Conservation (phyloP, 1,284 basidiomycete genomes). For the Heterobasidion parviporum region DNA sequence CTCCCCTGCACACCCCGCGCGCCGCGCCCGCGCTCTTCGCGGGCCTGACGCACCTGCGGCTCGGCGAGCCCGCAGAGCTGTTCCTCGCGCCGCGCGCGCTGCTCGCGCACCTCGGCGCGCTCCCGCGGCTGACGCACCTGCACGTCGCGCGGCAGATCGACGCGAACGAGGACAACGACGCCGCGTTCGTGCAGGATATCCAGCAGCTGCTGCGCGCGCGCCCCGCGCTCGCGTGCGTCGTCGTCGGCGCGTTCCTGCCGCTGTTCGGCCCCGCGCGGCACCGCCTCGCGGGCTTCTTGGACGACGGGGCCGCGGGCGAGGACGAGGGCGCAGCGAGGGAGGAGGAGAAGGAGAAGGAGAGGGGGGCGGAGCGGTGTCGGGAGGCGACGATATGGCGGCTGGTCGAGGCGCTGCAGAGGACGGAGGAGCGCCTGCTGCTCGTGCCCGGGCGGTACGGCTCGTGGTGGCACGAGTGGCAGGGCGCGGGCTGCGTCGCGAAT, state of each 20-base stretch:
- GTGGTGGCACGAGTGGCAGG: background rate
- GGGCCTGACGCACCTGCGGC: conserved; percentile 26
- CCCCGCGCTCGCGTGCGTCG: conserved; percentile 16
- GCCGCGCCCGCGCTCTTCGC: background rate
- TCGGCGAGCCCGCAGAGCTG: conserved; percentile 28
- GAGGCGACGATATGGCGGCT: background rate
- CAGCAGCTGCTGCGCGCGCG: conserved; percentile 19
- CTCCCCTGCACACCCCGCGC: background rate
- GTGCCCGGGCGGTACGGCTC: background rate
- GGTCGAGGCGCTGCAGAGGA: background rate
- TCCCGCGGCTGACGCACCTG: conserved; percentile 29
- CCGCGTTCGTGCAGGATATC: conserved; percentile 28
- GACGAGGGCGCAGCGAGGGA: background rate
- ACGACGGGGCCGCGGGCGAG: background rate
- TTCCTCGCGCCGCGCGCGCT: conserved; percentile 29
- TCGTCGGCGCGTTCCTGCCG: conserved; percentile 26
- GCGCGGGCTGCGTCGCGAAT: background rate
- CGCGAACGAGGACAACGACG: conserved; percentile 34
- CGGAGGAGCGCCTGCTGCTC: background rate
- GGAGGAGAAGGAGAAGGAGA: background rate
- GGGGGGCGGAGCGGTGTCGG: background rate
- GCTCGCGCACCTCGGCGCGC: conserved; percentile 23
- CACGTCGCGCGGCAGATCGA: conserved; percentile 30
- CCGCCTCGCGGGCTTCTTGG: background rate
- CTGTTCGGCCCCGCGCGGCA: background rate